A percentile compares a stretch with the other conserved stretches of the same genome.
Evolutionary conservation across 1,284 basidiomycete species (phyloP).

Genomic region (Melampsora americana): DNA sequence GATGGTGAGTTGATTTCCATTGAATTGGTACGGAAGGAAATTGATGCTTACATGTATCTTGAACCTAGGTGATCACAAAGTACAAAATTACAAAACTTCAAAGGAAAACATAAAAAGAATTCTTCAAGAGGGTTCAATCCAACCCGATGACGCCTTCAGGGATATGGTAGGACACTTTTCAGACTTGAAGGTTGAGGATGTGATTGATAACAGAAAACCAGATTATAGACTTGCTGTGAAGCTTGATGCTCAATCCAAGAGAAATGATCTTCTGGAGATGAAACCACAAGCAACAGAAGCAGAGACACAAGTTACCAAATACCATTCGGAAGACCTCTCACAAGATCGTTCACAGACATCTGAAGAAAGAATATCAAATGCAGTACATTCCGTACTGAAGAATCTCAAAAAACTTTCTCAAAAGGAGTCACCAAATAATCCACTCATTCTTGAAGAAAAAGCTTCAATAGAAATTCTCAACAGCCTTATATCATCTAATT

Average conservation of each 20-base stretch:
- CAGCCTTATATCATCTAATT: not conserved
- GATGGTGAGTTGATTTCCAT: not conserved
- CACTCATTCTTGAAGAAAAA: not conserved
- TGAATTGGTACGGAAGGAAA: too few relatives aligned
- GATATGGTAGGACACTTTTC: too few relatives aligned
- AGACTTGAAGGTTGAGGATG: not conserved
- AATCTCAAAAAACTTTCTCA: not conserved
- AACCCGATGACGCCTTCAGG: too few relatives aligned
- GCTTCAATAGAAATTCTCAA: not conserved
- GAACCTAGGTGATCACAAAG: too few relatives aligned
- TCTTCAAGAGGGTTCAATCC: too few relatives aligned
- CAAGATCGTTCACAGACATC: not conserved
- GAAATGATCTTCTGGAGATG: not conserved
- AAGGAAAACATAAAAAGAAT: too few relatives aligned
- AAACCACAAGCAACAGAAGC: not conserved
- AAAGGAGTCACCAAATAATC: not conserved
- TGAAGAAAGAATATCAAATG: not conserved
- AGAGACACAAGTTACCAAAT: not conserved
- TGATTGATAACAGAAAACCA: not conserved
- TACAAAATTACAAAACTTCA: too few relatives aligned
- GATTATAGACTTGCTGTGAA: not conserved
- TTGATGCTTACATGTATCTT: too few relatives aligned
- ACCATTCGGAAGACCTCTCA: not conserved
- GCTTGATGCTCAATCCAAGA: not conserved
- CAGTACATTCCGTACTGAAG: not conserved